These are phyloP conservation scores for Cryphonectria parasitica DNA, from an alignment of 2,329 filamentous ascomycete species.

Conservation along the genomic window DNA sequence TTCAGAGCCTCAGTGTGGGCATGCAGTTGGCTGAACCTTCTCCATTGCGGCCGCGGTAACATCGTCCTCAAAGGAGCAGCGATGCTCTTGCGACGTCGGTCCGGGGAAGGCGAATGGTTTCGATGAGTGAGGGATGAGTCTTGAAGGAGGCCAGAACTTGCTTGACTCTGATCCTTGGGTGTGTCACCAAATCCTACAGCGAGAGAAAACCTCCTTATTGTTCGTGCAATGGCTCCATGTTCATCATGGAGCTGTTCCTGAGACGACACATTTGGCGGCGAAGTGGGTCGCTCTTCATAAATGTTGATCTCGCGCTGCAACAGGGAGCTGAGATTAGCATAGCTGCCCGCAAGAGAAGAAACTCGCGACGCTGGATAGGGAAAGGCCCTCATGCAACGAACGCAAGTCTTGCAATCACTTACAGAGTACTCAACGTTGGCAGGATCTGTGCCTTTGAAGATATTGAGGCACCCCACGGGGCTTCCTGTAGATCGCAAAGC, in stretches of 20 bases:
- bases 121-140: background rate
- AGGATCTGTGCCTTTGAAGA: slow-evolving; percentile 4
- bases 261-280: background rate
- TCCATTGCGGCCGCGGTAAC: background rate
- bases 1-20: background rate
- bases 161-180: too few relatives aligned
- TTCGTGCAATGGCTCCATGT: background rate
- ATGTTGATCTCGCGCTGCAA: slow-evolving; percentile 13
- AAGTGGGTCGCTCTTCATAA: background rate
- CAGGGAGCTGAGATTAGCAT: background rate
- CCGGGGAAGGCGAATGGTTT: background rate
- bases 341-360: background rate
- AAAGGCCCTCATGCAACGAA: too few relatives aligned
- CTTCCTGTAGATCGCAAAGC: background rate
- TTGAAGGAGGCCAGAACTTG: background rate
- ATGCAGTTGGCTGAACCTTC: background rate
- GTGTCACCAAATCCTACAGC: background rate
- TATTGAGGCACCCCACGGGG: background rate
- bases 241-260: background rate
- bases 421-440: slow-evolving; percentile 5
- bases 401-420: background rate
- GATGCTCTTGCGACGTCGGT: background rate
- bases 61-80: background rate
- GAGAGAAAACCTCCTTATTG: background rate
- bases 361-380: background rate